phyloP scores from a whole-genome alignment of 352 stramenopile genomes.

The Phytophthora kernoviae region DNA sequence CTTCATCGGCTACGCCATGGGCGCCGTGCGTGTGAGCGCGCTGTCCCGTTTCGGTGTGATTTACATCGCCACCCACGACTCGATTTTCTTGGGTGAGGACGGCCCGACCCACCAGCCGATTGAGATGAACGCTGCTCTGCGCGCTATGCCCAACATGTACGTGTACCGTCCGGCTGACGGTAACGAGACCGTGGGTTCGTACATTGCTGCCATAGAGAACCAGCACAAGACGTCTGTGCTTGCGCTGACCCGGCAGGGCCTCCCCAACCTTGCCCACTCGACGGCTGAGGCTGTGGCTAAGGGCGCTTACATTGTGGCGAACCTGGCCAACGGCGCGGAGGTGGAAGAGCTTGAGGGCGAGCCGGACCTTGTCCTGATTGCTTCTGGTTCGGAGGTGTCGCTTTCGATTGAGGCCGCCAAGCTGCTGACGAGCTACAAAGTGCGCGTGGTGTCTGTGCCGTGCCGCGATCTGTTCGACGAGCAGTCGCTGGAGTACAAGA shows the following conservation, averaged over 20 bases:
- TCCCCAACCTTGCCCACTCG: conserved; percentile 92
- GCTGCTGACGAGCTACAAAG: conserved; percentile 78
- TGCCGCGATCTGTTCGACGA: conserved; percentile 98
- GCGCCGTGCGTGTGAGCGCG: conserved; percentile 94
- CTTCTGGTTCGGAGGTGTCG: conserved; percentile 96
- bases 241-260: conserved; percentile 90
- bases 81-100: conserved; percentile 99
- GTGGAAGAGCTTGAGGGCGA: conserved; percentile 69
- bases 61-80: conserved; percentile 99
- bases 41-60: conserved; percentile 96
- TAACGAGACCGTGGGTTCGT: conserved; percentile 98
- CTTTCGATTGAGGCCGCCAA: conserved; percentile 96
- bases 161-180: conserved; percentile 97
- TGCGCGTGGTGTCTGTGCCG: conserved; percentile 97
- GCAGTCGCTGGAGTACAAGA: conserved; percentile 96
- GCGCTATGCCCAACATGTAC: conserved; percentile 98
- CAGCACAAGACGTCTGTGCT: conserved; percentile 93
- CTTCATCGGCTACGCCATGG: conserved; percentile 98
- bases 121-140: conserved; percentile 96
- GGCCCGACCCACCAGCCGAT: conserved; percentile 99
- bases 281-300: conserved; percentile 91
- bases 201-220: conserved; percentile 89
- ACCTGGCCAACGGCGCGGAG: conserved; percentile 80
- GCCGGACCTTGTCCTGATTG: conserved; percentile 93
- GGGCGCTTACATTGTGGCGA: conserved; percentile 86